A percentile compares a stretch with the other conserved stretches of the same genome.
Conservation (phyloP, 345 rosid species). For the Brassica napus region DNA sequence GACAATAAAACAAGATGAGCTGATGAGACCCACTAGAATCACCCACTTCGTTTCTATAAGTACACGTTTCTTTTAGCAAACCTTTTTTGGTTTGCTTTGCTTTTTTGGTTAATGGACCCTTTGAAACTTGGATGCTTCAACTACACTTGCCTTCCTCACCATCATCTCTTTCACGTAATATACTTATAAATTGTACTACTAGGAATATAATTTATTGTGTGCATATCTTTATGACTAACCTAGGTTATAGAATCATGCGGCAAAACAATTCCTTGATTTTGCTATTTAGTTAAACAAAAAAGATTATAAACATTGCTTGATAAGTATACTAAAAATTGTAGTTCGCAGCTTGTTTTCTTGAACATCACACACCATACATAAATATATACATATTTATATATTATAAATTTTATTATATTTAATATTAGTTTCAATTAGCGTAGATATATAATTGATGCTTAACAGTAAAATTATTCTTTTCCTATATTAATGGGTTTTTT, state of each 20-base stretch:
- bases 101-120: constrained; percentile 33
- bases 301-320: neutral
- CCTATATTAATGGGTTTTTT: no score
- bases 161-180: constrained; percentile 13
- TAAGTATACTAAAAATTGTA: neutral
- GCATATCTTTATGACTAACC: neutral
- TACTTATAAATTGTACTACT: neutral
- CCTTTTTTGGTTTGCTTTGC: constrained; percentile 20
- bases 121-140: constrained; percentile 34
- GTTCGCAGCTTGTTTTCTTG: neutral
- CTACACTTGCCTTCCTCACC: constrained; percentile 14
- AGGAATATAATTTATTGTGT: neutral
- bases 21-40: constrained; percentile 38
- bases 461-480: no score
- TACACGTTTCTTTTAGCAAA: constrained; percentile 26
- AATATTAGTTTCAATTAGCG: no score
- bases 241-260: neutral
- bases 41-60: constrained; percentile 32
- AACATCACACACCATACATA: neutral
- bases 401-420: no score
- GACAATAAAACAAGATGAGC: constrained; percentile 1
- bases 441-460: no score
- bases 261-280: neutral
- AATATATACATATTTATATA: neutral
- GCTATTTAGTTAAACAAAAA: neutral